Evolutionary conservation across 202 grass and related monocot genomes (phyloP).

Genomic region (Carex sylvatica): DNA sequence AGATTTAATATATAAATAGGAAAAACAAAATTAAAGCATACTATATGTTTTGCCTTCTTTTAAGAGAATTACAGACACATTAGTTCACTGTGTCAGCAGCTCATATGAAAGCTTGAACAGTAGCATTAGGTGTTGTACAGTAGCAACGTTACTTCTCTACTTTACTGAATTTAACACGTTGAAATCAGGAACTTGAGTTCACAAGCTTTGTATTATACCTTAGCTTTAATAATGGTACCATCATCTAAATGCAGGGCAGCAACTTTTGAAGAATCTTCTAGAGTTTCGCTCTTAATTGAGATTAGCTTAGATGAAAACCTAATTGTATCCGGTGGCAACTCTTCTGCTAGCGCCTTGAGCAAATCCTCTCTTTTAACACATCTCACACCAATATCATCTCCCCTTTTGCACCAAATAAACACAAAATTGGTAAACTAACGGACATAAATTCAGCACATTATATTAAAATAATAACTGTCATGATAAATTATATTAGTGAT

Average conservation of each 20-base stretch:
- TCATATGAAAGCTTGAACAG: background rate
- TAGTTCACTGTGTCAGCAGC: too few species aligned
- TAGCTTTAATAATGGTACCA: constrained; percentile 55
- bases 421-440: background rate
- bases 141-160: too few species aligned
- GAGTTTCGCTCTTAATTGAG: constrained; percentile 41
- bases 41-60: too few species aligned
- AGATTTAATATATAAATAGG: too few species aligned
- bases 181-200: background rate
- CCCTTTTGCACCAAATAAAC: constrained; percentile 18
- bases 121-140: too few species aligned
- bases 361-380: constrained; percentile 41
- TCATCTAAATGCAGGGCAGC: constrained; percentile 48
- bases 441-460: background rate
- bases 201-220: constrained; percentile 28
- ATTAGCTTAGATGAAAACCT: constrained; percentile 63
- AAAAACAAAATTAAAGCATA: too few species aligned
- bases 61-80: too few species aligned
- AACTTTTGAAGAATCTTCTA: constrained; percentile 24
- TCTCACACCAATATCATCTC: constrained; percentile 36
- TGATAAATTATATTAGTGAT: background rate
- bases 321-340: constrained; percentile 53
- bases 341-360: constrained; percentile 59
- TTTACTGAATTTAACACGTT: too few species aligned
- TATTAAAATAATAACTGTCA: background rate